Base-by-base conservation (phyloP, 2,329 filamentous ascomycete species). In the Sporothrix brunneoviolacea region DNA sequence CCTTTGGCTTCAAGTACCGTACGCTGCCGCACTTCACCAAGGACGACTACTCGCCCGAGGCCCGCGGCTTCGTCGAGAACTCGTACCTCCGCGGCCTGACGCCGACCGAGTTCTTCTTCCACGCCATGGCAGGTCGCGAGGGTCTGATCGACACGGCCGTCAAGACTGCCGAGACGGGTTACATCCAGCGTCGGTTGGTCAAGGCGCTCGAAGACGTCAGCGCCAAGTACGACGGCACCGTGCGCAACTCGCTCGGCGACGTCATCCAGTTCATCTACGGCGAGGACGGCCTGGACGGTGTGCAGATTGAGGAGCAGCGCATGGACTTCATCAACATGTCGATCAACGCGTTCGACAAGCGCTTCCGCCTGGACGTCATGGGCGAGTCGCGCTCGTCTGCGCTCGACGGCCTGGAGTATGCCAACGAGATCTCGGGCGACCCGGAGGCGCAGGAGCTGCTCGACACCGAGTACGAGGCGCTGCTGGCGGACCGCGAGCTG, bases 61-160 rank as follows among this genome's bases (percentile, higher is more conserved):
- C 93, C 40, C 85, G 93, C 72, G 93, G 93, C 37, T 98, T 98
- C 64, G 93, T 98, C 18, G 93, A 98, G 69, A 98, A 98, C 71
- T 98, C 93, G 0, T 98, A 98, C 62, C 80, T 98, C 12, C 88
- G 93, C 74, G 93, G 93, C 50, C 73, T 98, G 53, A 98, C 94
- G 0, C 93, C 93, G 0, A 85, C 88, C 1, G 93, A 98, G 61
- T 98, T 98, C 72, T 98, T 96, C 75, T 98, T 98, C 79, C 93
- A 98, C 79, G 93, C 93, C 64, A 98, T 98, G 93, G 93, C 93
- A 76, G 93, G 93, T 89, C 84, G 93, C 75, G 93, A 98, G 72
- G 93, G 93, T 95, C 78, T 98, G 50, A 98, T 98, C 61, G 93
- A 98, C 78, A 98, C 93, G 47, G 93, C 93, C 58, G 94, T 98